These are phyloP conservation scores for Medicago truncatula DNA, from an alignment of 306 rosid genomes.

Conservation along the genomic window DNA sequence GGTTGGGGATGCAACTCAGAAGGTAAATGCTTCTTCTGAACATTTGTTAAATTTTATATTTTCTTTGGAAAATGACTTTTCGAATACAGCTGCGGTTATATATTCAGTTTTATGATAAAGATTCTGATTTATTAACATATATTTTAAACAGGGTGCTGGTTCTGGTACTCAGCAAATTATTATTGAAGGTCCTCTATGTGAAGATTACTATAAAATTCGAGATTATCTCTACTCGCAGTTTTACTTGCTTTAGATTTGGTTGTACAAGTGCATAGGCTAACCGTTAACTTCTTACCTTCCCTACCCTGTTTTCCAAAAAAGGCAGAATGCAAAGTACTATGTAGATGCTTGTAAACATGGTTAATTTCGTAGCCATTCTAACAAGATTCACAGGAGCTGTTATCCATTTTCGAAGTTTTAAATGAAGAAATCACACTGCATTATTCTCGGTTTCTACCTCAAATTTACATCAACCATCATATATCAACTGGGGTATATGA, in stretches of 20 bases:
- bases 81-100: neutral
- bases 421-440: slow-evolving; percentile 23
- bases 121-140: slow-evolving; percentile 29
- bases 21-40: slow-evolving; percentile 58
- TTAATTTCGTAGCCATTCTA: slow-evolving; percentile 9
- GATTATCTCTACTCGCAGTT: slow-evolving; percentile 84
- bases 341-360: slow-evolving; percentile 13
- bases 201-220: slow-evolving; percentile 83
- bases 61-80: slow-evolving; percentile 16
- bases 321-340: slow-evolving; percentile 10
- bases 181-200: slow-evolving; percentile 91
- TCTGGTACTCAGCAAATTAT: slow-evolving; percentile 89
- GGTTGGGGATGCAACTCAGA: slow-evolving; percentile 88
- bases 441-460: slow-evolving; percentile 12
- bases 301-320: slow-evolving; percentile 22
- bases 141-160: slow-evolving; percentile 70
- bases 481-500: slow-evolving; percentile 1
- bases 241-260: slow-evolving; percentile 66
- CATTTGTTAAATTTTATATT: slow-evolving; percentile 29
- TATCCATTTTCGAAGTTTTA: neutral
- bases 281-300: slow-evolving; percentile 23
- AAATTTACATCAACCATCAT: slow-evolving; percentile 21
- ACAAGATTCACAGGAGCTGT: slow-evolving; percentile 22
- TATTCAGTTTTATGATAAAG: slow-evolving; percentile 12
- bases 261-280: slow-evolving; percentile 28